Percentiles rank a stretch among this genome's conserved stretches.
Evolutionary conservation across 164 flowering plant genomes (phyloP).

Genomic region (Annona squamosa): DNA sequence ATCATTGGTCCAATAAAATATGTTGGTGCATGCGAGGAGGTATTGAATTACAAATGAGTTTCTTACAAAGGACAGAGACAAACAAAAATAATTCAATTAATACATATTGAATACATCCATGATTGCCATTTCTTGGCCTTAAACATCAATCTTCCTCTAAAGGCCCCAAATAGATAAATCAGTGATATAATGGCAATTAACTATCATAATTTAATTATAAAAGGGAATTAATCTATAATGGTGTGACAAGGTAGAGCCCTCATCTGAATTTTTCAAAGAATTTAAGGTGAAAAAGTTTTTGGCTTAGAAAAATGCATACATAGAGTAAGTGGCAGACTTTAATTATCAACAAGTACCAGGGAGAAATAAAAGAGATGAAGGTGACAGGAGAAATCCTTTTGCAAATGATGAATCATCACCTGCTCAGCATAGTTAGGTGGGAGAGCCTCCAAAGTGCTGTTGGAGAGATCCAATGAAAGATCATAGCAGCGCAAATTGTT

Average conservation of each 20-base stretch:
- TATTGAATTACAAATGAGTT: too few species aligned
- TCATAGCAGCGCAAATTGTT: slow-evolving; percentile 97
- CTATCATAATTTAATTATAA: not conserved
- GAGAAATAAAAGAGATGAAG: not conserved
- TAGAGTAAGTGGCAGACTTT: not conserved
- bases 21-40: too few species aligned
- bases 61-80: too few species aligned
- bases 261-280: not conserved
- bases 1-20: too few species aligned
- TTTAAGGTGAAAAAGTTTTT: not conserved
- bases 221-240: not conserved
- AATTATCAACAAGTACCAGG: not conserved
- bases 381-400: not conserved
- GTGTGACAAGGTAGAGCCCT: not conserved
- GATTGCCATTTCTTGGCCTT: too few species aligned
- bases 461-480: slow-evolving; percentile 93
- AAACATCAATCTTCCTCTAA: too few species aligned
- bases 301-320: not conserved
- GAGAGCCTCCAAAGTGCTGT: slow-evolving; percentile 85
- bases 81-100: too few species aligned
- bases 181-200: not conserved
- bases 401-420: slow-evolving; percentile 29
- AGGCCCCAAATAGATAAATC: too few species aligned
- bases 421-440: slow-evolving; percentile 88
- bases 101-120: too few species aligned